phyloP scores from a whole-genome alignment of 139 green algal species.

The Spirogloea muscicola region DNA sequence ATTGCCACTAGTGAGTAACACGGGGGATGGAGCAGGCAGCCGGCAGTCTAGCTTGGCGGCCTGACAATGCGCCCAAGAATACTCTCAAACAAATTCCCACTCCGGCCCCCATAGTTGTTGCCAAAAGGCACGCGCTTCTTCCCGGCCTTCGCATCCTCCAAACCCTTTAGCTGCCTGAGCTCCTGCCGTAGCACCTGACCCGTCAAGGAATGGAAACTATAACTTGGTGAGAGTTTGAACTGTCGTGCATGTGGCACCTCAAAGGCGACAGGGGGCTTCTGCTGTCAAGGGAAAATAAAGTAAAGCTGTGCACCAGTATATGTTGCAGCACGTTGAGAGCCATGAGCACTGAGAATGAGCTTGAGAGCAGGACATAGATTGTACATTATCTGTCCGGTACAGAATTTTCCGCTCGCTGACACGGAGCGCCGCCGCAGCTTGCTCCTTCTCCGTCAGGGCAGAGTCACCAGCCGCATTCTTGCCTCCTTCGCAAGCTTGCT shows the following conservation, averaged over 20 bases:
- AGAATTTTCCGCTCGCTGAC: conserved; percentile 27
- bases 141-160: conserved; percentile 13
- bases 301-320: neutral
- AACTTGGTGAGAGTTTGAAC: no score
- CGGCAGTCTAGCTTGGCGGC: no score
- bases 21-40: no score
- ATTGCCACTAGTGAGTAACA: no score
- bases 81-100: no score
- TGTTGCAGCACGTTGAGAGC: neutral
- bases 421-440: conserved; percentile 11
- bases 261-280: neutral
- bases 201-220: no score
- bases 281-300: no score
- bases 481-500: no score
- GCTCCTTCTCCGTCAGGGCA: no score
- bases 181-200: conserved; percentile 8
- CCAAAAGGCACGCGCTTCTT: neutral
- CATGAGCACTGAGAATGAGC: neutral
- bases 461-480: no score
- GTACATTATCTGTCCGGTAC: conserved; percentile 19
- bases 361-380: no score
- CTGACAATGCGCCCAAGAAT: no score
- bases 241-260: neutral
- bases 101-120: conserved; percentile 20
- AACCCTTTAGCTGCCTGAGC: neutral